These are phyloP conservation scores for Echinosophora koreensis DNA, from an alignment of 306 rosid genomes.

Conservation along the genomic window DNA sequence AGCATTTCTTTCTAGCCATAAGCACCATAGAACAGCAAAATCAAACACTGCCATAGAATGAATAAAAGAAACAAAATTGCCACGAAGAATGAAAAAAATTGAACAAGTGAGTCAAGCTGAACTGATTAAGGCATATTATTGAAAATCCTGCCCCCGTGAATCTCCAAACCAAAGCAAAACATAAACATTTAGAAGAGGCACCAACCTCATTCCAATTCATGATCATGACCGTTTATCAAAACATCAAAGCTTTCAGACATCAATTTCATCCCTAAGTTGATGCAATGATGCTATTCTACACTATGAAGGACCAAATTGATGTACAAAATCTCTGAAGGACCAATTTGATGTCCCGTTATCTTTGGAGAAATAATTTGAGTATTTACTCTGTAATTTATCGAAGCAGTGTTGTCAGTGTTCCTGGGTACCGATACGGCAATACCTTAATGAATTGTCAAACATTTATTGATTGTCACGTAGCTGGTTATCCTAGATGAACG, in stretches of 20 bases:
- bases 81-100: background rate
- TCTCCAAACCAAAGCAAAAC: conserved; percentile 7
- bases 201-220: conserved; percentile 25
- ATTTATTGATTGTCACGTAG: too few relatives aligned
- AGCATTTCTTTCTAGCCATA: background rate
- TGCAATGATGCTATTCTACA: too few relatives aligned
- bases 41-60: background rate
- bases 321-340: too few relatives aligned
- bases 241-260: background rate
- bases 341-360: too few relatives aligned
- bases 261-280: too few relatives aligned
- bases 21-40: background rate
- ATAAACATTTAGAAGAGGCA: conserved; percentile 6
- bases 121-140: background rate
- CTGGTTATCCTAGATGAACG: too few relatives aligned
- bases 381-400: too few relatives aligned
- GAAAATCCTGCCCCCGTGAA: background rate
- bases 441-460: too few relatives aligned
- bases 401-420: too few relatives aligned
- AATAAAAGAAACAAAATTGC: background rate
- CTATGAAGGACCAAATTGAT: too few relatives aligned
- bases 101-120: conserved; percentile 2
- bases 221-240: background rate
- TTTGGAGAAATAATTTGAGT: too few relatives aligned
- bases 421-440: too few relatives aligned